Percentiles rank a stretch among this genome's conserved stretches.
Evolutionary conservation across 164 flowering plant species (phyloP).

Genomic region (Platanus orientalis): DNA sequence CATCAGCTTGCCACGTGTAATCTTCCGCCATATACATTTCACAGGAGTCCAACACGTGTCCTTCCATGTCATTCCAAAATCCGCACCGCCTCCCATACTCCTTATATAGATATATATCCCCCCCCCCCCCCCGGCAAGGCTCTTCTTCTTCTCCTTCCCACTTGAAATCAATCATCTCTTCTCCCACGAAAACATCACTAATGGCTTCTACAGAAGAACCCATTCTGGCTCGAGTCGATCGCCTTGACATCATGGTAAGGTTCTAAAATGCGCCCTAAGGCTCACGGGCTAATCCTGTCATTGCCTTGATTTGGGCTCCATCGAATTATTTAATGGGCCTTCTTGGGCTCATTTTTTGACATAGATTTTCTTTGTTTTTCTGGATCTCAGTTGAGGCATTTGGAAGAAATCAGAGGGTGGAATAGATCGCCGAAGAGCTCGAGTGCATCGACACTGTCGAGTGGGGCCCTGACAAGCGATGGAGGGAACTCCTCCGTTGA

Average conservation of each 20-base stretch:
- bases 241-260: slow-evolving; percentile 49
- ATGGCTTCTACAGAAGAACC: slow-evolving; percentile 41
- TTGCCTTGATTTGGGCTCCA: neutral
- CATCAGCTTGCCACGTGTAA: no score
- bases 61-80: no score
- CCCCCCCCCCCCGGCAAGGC: no score
- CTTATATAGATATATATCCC: no score
- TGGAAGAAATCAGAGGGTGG: slow-evolving; percentile 55
- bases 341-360: neutral
- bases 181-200: neutral
- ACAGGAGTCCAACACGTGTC: no score
- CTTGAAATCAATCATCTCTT: no score
- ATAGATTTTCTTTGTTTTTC: neutral
- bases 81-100: no score
- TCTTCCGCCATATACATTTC: no score
- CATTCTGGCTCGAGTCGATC: slow-evolving; percentile 55
- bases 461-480: slow-evolving; percentile 37
- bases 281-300: no score
- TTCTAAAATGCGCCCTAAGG: neutral
- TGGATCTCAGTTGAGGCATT: slow-evolving; percentile 46
- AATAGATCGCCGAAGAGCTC: slow-evolving; percentile 48
- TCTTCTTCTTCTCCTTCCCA: no score
- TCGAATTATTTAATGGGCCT: neutral
- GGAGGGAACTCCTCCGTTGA: slow-evolving; percentile 28
- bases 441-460: slow-evolving; percentile 41